These are phyloP conservation scores for Odonthalia washingtoniensis DNA, from an alignment of 31 red algal genomes.

Conservation along the genomic window DNA sequence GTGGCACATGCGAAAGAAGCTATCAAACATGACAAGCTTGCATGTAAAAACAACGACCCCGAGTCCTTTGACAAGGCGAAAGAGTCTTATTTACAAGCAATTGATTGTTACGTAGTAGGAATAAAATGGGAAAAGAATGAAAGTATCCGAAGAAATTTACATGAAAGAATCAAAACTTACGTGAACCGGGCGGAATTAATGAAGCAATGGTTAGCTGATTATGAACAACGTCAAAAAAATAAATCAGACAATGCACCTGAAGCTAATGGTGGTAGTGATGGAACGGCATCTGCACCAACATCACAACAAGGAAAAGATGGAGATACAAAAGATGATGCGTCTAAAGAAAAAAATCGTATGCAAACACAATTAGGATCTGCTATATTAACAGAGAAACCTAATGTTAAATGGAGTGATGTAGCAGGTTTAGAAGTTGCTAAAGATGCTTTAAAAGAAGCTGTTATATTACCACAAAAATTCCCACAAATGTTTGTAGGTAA, in stretches of 20 bases:
- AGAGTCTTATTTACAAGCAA: conserved; percentile 59
- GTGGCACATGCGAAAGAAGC: conserved; percentile 57
- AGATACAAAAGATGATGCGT: conserved; percentile 46
- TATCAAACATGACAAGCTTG: conserved; percentile 57
- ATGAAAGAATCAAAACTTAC: conserved; percentile 50
- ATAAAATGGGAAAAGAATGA: conserved; percentile 72
- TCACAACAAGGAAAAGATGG: conserved; percentile 26
- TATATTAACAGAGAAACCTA: conserved; percentile 91
- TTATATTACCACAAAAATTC: conserved; percentile 89
- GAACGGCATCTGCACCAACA: conserved; percentile 27
- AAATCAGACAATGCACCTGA: conserved; percentile 27
- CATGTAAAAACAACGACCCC: conserved; percentile 61
- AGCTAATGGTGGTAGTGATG: conserved; percentile 23
- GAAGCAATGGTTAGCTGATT: conserved; percentile 71
- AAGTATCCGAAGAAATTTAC: conserved; percentile 31
- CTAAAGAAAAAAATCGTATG: conserved; percentile 47
- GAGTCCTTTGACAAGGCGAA: conserved; percentile 68
- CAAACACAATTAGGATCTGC: conserved; percentile 63
- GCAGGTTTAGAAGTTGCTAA: conserved; percentile 94
- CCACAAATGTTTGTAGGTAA: conserved; percentile 80
- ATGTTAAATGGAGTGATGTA: conserved; percentile 97
- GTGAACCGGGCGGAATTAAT: conserved; percentile 57
- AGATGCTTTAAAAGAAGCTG: conserved; percentile 89
- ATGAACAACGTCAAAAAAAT: conserved; percentile 48
- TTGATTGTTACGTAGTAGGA: conserved; percentile 61